These are phyloP conservation scores for Trichophyton schoenleinii DNA, from an alignment of 2,329 filamentous ascomycete species.

Conservation along the genomic window DNA sequence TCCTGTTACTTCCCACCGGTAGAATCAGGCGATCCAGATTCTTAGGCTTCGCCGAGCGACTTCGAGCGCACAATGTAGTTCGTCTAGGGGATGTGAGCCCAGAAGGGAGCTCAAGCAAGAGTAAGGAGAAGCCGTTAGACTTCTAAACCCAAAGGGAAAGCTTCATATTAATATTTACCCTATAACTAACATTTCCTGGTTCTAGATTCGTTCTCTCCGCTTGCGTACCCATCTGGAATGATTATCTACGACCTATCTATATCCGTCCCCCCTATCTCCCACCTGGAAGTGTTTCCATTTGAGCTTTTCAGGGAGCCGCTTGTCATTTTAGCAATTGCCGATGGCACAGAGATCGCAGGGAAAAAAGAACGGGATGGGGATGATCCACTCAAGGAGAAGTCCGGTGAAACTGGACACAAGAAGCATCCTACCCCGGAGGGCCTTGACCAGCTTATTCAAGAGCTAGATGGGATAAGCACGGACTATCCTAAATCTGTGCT, in stretches of 20 bases:
- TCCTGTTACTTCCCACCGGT: slow-evolving; percentile 73
- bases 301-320: slow-evolving; percentile 80
- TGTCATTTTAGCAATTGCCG: slow-evolving; percentile 70
- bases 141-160: neutral
- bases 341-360: slow-evolving; percentile 54
- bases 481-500: slow-evolving; percentile 63
- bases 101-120: slow-evolving; percentile 72
- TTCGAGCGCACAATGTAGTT: slow-evolving; percentile 69
- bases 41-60: slow-evolving; percentile 59
- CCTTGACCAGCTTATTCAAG: slow-evolving; percentile 39
- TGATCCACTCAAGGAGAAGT: neutral
- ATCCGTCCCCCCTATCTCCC: slow-evolving; percentile 64
- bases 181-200: slow-evolving; percentile 4
- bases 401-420: slow-evolving; percentile 11
- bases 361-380: slow-evolving; percentile 6
- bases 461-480: slow-evolving; percentile 58
- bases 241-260: slow-evolving; percentile 82
- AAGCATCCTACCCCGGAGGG: slow-evolving; percentile 28
- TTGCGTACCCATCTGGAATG: slow-evolving; percentile 72
- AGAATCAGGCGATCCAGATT: slow-evolving; percentile 75
- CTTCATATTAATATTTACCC: neutral
- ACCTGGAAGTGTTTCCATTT: slow-evolving; percentile 71
- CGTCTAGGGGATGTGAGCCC: slow-evolving; percentile 75
- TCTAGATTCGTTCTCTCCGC: slow-evolving; percentile 82
- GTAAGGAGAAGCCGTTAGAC: slow-evolving; percentile 39